These are phyloP conservation scores for Pyrenula massariospora DNA, from an alignment of 495 filamentous ascomycete genomes.

Conservation along the genomic window DNA sequence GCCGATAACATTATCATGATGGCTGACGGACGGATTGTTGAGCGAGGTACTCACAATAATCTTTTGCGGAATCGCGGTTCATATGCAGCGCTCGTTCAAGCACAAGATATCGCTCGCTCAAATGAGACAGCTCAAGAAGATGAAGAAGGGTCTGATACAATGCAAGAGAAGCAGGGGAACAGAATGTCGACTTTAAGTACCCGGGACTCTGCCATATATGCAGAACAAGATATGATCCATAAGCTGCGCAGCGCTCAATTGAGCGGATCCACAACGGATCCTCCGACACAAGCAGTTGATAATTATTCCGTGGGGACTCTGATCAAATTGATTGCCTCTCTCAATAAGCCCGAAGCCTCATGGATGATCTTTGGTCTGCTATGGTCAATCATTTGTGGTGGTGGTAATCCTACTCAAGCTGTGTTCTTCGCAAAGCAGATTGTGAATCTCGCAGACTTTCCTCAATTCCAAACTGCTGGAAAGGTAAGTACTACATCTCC, in stretches of 20 bases:
- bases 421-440: slow-evolving; percentile 90
- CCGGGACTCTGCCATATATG: background rate
- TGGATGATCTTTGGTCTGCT: slow-evolving; percentile 68
- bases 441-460: slow-evolving; percentile 37
- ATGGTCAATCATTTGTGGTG: slow-evolving; percentile 70
- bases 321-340: slow-evolving; percentile 73
- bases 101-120: slow-evolving; percentile 51
- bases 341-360: slow-evolving; percentile 65
- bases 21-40: slow-evolving; percentile 71
- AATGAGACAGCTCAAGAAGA: slow-evolving; percentile 19
- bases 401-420: slow-evolving; percentile 74
- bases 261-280: slow-evolving; percentile 49
- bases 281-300: slow-evolving; percentile 48
- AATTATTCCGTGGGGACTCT: slow-evolving; percentile 72
- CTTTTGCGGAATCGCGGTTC: slow-evolving; percentile 45
- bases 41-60: slow-evolving; percentile 72
- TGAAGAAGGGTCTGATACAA: slow-evolving; percentile 10
- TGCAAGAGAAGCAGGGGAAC: background rate
- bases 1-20: slow-evolving; percentile 96
- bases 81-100: slow-evolving; percentile 69
- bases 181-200: slow-evolving; percentile 4
- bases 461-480: slow-evolving; percentile 17
- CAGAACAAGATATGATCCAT: background rate
- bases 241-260: slow-evolving; percentile 3
- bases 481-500: slow-evolving; percentile 31